Evolutionary conservation across 306 rosid genomes (phyloP), one percentile per base, ranked within the genome.

Genomic region (Datisca glomerata): DNA sequence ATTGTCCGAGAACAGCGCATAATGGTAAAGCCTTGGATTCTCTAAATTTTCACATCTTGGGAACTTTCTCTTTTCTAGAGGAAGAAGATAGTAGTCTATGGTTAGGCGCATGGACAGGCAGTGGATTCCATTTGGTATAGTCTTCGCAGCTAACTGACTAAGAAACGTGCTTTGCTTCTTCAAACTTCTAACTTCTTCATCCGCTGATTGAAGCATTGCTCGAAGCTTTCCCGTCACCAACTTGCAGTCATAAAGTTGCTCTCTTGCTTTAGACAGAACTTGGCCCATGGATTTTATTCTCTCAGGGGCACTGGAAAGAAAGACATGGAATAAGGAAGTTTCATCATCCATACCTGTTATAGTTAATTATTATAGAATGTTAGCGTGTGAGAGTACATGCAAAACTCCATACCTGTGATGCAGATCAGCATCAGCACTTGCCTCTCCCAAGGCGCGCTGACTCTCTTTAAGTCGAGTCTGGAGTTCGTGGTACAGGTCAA

Each of bases 61-160:
- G 65, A 84, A 91, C 59, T 71, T 81, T 57, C 94, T 76, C 66
- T 80, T 84, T 57, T 75, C 96, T 17, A 53, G 72, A 45, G 85
- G 78, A 36, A 91, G 92, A 57, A 91, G 96, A 64, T 68, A 64
- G 69, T 80, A 91, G 69, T 84, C 98, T 50, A 84, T 80, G 45
- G 98, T 85, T 51, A 91, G 73, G 68, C 85, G 96, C 94, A 91
- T 56, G 27, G 98, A 80, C 53, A 91, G 73, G 71, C 98, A 91
- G 70, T 91, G 94, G 59, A 91, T 80, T 67, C 92, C 98, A 67
- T 75, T 84, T 45, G 98, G 98, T 32, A 91, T 70, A 46, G 98
- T 84, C 72, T 91, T 91, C 20, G 98, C 98, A 73, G 96, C 98
- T 55, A 85, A 60, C 80, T 91, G 98, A 75, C 92, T 85, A 47